These are phyloP conservation scores for Mucor plumbeus DNA, from an alignment of 371 early-diverging fungal genomes.

Conservation along the genomic window DNA sequence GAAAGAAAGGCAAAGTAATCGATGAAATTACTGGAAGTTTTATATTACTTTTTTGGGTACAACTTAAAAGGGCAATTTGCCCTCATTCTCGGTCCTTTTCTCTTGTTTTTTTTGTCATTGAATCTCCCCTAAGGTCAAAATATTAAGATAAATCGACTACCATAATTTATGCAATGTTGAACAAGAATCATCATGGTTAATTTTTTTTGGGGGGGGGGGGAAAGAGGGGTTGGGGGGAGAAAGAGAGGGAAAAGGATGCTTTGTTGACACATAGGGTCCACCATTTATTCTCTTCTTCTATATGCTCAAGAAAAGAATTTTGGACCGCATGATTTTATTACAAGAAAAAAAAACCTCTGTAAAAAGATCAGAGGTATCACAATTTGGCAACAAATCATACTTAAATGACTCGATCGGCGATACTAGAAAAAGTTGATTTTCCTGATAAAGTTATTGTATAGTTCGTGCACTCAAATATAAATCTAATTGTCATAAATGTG, in stretches of 20 bases:
- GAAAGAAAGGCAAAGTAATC: conserved; percentile 12
- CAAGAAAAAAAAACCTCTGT: neutral
- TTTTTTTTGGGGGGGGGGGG: neutral
- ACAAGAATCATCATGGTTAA: neutral
- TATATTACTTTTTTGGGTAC: conserved; percentile 2
- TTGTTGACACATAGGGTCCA: conserved; percentile 2
- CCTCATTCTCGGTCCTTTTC: neutral
- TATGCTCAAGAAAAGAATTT: too few species aligned
- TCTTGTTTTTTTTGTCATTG: neutral
- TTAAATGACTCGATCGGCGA: conserved; percentile 1
- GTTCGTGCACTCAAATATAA: neutral
- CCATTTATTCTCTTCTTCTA: neutral
- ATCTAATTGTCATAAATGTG: neutral
- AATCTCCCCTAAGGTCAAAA: neutral
- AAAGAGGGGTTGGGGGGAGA: too few species aligned
- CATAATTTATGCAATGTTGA: conserved; percentile 1
- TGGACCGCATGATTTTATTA: neutral
- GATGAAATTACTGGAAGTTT: neutral
- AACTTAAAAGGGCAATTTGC: conserved; percentile 11
- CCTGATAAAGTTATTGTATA: neutral
- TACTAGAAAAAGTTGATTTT: conserved; percentile 2
- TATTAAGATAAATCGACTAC: neutral
- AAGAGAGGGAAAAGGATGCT: neutral
- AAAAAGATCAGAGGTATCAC: neutral
- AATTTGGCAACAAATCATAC: neutral